These are phyloP conservation scores for Murraya paniculata DNA, from an alignment of 345 rosid genomes.

Conservation along the genomic window DNA sequence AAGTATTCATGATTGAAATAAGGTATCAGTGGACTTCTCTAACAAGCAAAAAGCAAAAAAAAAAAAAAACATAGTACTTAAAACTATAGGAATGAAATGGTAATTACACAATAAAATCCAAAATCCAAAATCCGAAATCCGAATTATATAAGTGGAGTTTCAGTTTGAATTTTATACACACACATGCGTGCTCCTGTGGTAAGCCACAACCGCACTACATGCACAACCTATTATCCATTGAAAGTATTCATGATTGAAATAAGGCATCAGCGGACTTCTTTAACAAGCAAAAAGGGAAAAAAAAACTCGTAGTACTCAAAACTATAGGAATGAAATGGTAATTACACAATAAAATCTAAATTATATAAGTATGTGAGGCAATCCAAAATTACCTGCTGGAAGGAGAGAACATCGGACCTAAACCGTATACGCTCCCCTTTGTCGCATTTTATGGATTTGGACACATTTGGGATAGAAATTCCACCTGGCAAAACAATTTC, in stretches of 20 bases:
- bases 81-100: background rate
- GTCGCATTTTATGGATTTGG: constrained; percentile 87
- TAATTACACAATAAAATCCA: background rate
- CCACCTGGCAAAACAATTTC: constrained; percentile 88
- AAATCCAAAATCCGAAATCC: no score
- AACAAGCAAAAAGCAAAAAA: background rate
- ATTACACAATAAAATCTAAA: background rate
- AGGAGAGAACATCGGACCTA: constrained; percentile 79
- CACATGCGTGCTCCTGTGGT: background rate
- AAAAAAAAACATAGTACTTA: background rate
- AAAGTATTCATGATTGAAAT: background rate
- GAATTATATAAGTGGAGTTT: background rate
- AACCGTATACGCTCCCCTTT: constrained; percentile 90
- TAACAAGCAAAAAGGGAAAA: background rate
- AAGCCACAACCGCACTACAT: background rate
- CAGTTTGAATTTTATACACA: background rate
- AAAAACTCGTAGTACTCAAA: background rate
- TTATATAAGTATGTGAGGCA: background rate
- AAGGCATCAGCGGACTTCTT: background rate
- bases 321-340: background rate
- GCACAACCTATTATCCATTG: no score
- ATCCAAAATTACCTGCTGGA: constrained; percentile 64
- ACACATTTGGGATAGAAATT: constrained; percentile 63
- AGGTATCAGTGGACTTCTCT: background rate
- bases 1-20: background rate